Percentiles rank a stretch among this genome's conserved stretches.
phyloP scores from a whole-genome alignment of 139 green algal genomes.

The Pseudopediastrum boryanum region DNA sequence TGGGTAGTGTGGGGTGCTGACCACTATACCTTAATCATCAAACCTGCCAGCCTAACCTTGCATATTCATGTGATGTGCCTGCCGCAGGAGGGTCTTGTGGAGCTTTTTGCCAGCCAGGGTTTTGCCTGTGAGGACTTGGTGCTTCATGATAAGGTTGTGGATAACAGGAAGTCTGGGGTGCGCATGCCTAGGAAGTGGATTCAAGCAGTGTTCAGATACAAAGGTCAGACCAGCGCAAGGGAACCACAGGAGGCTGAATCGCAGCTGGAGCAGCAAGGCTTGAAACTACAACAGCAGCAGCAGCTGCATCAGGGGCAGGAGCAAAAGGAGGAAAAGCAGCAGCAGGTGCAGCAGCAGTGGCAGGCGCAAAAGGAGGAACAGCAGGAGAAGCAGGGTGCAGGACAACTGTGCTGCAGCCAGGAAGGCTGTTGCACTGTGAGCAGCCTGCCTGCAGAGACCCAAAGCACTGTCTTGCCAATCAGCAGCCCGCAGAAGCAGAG shows the following conservation, averaged over 20 bases:
- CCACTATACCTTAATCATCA: too few relatives aligned
- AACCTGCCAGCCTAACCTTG: too few relatives aligned
- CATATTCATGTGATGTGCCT: neutral
- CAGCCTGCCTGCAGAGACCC: too few relatives aligned
- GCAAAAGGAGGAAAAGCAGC: neutral
- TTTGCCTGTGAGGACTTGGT: constrained; percentile 56
- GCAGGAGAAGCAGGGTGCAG: neutral
- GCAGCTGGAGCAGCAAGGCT: too few relatives aligned
- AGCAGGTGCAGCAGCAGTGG: constrained; percentile 14
- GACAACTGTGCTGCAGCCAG: too few relatives aligned
- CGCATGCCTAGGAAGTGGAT: constrained; percentile 81
- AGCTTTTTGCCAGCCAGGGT: constrained; percentile 63
- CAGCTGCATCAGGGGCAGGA: constrained; percentile 14
- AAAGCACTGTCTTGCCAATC: too few relatives aligned
- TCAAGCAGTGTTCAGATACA: constrained; percentile 66
- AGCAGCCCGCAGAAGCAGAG: too few relatives aligned
- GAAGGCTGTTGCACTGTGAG: too few relatives aligned
- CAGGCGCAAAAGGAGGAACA: constrained; percentile 6
- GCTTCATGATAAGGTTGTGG: constrained; percentile 54
- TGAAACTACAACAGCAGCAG: constrained; percentile 3
- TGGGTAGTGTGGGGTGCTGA: too few relatives aligned
- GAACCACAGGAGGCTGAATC: too few relatives aligned
- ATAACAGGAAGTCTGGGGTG: constrained; percentile 67
- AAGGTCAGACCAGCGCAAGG: neutral
- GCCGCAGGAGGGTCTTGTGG: constrained; percentile 21